Conservation (phyloP, 75 land plant genomes). For the Pinus albicaulis region DNA sequence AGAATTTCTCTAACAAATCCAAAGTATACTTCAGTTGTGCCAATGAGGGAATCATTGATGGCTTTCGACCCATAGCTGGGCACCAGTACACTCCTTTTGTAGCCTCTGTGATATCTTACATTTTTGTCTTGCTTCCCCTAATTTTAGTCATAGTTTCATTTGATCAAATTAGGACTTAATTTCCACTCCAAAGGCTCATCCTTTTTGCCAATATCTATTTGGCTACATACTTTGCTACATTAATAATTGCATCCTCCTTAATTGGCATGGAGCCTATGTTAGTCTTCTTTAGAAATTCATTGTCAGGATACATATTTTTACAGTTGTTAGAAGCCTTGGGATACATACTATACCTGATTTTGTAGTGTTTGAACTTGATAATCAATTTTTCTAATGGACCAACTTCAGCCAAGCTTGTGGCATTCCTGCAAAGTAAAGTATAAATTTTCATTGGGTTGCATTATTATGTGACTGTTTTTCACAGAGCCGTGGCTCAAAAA, state of each 20-base stretch:
- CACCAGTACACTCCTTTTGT: slow-evolving; percentile 26
- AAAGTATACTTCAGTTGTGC: slow-evolving; percentile 23
- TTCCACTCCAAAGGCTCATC: slow-evolving; percentile 28
- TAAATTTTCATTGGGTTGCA: slow-evolving; percentile 25
- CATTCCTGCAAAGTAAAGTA: slow-evolving; percentile 23
- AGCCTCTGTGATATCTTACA: slow-evolving; percentile 34
- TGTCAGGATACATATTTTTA: slow-evolving; percentile 23
- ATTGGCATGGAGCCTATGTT: slow-evolving; percentile 30
- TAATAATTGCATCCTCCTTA: slow-evolving; percentile 15
- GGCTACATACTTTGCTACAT: slow-evolving; percentile 23
- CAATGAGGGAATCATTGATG: slow-evolving; percentile 21
- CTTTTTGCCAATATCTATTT: slow-evolving; percentile 28
- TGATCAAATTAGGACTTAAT: slow-evolving; percentile 24
- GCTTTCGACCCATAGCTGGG: slow-evolving; percentile 28
- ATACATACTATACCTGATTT: slow-evolving; percentile 26
- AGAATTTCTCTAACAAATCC: slow-evolving; percentile 21
- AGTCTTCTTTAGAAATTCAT: slow-evolving; percentile 23
- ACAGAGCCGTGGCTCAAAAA: slow-evolving; percentile 22
- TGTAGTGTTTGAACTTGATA: slow-evolving; percentile 17
- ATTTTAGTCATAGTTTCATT: slow-evolving; percentile 24
- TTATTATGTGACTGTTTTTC: slow-evolving; percentile 44
- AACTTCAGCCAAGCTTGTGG: slow-evolving; percentile 10
- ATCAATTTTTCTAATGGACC: slow-evolving; percentile 9
- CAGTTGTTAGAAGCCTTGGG: slow-evolving; percentile 40
- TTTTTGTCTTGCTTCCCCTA: slow-evolving; percentile 24